phyloP scores from a whole-genome alignment of 805 yeast species.

The Pichia paraexigua region DNA sequence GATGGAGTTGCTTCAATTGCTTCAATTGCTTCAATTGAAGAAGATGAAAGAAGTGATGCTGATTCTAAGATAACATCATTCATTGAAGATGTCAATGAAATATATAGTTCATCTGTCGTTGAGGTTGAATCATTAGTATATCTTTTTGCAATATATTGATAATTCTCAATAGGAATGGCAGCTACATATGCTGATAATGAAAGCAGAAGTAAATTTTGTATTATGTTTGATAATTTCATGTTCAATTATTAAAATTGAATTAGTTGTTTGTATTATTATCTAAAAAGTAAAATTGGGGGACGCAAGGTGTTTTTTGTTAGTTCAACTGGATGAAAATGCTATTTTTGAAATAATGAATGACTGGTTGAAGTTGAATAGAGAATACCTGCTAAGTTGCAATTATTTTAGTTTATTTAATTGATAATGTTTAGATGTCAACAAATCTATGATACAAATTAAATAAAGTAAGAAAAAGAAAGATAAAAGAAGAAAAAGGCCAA shows the following conservation, averaged over 20 bases:
- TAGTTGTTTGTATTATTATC: background rate
- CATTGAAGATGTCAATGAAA: background rate
- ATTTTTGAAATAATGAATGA: background rate
- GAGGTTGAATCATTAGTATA: constrained; percentile 18
- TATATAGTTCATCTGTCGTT: background rate
- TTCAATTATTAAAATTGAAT: background rate
- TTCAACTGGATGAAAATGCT: background rate
- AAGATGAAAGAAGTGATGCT: background rate
- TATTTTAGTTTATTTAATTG: background rate
- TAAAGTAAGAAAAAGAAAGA: background rate
- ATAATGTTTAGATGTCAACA: background rate
- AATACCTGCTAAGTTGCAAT: background rate
- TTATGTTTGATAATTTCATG: background rate
- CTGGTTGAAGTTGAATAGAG: background rate
- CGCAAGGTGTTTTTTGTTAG: background rate
- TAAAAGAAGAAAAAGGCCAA: background rate
- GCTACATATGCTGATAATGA: constrained; percentile 15
- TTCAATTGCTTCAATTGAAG: background rate
- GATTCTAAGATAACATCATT: background rate
- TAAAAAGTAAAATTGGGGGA: background rate
- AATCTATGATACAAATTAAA: background rate
- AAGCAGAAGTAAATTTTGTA: background rate
- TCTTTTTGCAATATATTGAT: constrained; percentile 18
- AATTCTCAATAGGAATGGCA: constrained; percentile 3
- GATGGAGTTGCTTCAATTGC: background rate